Percentiles rank a stretch among this genome's conserved stretches.
phyloP scores from a whole-genome alignment of 768 basidiomycete genomes.

The Tricholomella constricta region DNA sequence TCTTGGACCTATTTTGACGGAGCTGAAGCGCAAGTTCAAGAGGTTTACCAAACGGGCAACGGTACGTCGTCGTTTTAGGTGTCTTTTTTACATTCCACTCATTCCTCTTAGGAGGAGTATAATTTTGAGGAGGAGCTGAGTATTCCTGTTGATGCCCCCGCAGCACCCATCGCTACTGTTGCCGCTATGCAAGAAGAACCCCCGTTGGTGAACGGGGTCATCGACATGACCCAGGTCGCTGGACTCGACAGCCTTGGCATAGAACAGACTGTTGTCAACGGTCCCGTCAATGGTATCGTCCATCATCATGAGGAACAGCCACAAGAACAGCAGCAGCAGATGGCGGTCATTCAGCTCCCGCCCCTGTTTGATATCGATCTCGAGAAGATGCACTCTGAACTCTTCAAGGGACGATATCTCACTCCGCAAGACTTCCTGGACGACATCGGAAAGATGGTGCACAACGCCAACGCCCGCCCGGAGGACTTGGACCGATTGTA shows the following conservation, averaged over 20 bases:
- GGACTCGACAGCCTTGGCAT: not conserved
- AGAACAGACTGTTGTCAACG: conserved; percentile 32
- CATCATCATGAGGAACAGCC: conserved; percentile 27
- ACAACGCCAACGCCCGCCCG: conserved; percentile 62
- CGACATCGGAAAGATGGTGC: conserved; percentile 78
- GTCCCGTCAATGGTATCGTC: conserved; percentile 41
- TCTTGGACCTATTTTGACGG: conserved; percentile 86
- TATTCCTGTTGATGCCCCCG: conserved; percentile 6
- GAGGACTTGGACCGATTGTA: conserved; percentile 76
- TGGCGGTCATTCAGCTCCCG: conserved; percentile 41
- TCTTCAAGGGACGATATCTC: conserved; percentile 85
- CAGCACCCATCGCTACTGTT: conserved; percentile 23
- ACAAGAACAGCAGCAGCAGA: conserved; percentile 35
- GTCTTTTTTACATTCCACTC: conserved; percentile 4
- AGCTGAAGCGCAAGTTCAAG: conserved; percentile 92
- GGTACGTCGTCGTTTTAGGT: conserved; percentile 44
- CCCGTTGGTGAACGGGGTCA: conserved; percentile 39
- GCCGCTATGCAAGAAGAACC: conserved; percentile 40
- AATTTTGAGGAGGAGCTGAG: conserved; percentile 44
- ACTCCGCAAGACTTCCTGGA: conserved; percentile 87
- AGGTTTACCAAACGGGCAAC: conserved; percentile 80
- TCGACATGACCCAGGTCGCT: conserved; percentile 45
- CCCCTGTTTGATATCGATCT: conserved; percentile 85
- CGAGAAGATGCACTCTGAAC: conserved; percentile 83
- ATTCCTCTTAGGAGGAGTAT: conserved; percentile 69